Percentiles rank a stretch among this genome's conserved stretches.
Conservation (phyloP, 2,329 filamentous ascomycete species). For the Corynespora cassiicola region DNA sequence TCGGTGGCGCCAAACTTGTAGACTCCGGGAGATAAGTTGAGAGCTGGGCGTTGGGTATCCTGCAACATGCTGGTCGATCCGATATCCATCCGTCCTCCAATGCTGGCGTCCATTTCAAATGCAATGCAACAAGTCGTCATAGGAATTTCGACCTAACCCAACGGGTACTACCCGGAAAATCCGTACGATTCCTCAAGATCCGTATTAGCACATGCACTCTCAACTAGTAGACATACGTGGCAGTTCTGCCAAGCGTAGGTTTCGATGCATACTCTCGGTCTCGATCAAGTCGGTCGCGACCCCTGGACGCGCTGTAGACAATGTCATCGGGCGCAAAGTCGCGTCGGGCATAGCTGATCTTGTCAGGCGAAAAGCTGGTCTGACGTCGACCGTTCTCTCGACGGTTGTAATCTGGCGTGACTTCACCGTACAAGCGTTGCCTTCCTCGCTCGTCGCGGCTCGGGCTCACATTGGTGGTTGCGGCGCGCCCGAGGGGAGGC, state of each 20-base stretch:
- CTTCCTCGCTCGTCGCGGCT: constrained; percentile 32
- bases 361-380: constrained; percentile 37
- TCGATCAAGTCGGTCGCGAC: constrained; percentile 20
- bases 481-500: constrained; percentile 28
- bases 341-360: constrained; percentile 37
- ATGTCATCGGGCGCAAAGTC: constrained; percentile 46
- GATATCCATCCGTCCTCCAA: too few species aligned
- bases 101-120: too few species aligned
- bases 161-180: too few species aligned
- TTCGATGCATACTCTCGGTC: constrained; percentile 31
- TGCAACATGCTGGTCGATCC: background rate
- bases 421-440: constrained; percentile 32
- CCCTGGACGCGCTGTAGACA: constrained; percentile 29
- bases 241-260: constrained; percentile 28
- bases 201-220: background rate
- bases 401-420: constrained; percentile 20
- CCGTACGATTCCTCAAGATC: background rate
- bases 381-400: constrained; percentile 26
- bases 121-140: too few species aligned
- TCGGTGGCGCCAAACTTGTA: background rate
- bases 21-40: constrained; percentile 3
- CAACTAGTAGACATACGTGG: constrained; percentile 38
- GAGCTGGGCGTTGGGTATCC: constrained; percentile 8
- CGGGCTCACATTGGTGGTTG: constrained; percentile 32
- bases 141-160: too few species aligned